Conservation (phyloP, 2,329 filamentous ascomycete species). For the Knufia fluminis region DNA sequence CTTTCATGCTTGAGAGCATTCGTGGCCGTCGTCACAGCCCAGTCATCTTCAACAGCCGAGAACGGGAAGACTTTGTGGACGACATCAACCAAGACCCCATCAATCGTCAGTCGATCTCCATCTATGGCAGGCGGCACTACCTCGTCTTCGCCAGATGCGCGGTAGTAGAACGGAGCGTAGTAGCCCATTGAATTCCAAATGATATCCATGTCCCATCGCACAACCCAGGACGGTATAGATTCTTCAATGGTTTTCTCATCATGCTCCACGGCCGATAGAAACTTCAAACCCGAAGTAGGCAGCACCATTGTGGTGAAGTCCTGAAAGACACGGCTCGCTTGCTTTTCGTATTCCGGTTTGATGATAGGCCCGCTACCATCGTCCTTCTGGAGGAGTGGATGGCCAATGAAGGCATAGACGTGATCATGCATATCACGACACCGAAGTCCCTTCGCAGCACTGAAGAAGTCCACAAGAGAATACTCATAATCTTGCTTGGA, state of each 20-base stretch:
- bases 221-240: conserved; percentile 10
- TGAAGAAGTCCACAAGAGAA: conserved; percentile 11
- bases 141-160: neutral
- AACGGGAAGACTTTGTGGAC: neutral
- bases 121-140: neutral
- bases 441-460: conserved; percentile 2
- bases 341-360: conserved; percentile 12
- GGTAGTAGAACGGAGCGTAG: neutral
- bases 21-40: neutral
- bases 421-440: conserved; percentile 12
- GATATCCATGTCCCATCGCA: conserved; percentile 11
- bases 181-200: conserved; percentile 12
- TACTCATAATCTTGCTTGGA: neutral
- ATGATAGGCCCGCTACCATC: conserved; percentile 1
- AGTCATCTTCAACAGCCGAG: neutral
- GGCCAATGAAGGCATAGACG: conserved; percentile 15
- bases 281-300: conserved; percentile 3
- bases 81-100: neutral
- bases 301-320: conserved; percentile 5
- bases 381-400: conserved; percentile 9
- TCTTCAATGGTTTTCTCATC: neutral
- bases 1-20: neutral
- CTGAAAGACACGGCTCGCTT: conserved; percentile 11
- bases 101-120: neutral
- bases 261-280: conserved; percentile 11